A percentile compares a stretch with the other conserved stretches of the same genome.
These are phyloP conservation scores for Cryptococcus sp. DNA, from an alignment of 1,284 basidiomycete species.

Conservation along the genomic window DNA sequence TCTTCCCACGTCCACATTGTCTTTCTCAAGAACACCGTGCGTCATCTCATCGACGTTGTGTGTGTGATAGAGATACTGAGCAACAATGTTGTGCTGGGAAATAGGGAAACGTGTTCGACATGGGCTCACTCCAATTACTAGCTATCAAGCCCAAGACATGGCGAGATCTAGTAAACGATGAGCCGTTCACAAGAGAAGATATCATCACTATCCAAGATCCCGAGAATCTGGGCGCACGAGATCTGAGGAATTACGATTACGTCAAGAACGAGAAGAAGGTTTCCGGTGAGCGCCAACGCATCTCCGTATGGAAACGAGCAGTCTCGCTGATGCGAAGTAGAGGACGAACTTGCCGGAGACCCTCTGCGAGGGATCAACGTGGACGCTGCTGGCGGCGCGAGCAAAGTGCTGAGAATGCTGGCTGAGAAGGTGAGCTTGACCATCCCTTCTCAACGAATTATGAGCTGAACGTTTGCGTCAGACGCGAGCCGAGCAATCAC, in stretches of 20 bases:
- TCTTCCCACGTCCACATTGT: slow-evolving; percentile 89
- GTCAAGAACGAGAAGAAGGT: slow-evolving; percentile 53
- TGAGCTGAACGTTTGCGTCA: slow-evolving; percentile 4
- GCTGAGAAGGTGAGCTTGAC: slow-evolving; percentile 49
- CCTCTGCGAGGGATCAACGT: slow-evolving; percentile 54
- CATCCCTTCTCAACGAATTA: background rate
- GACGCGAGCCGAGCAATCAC: slow-evolving; percentile 39
- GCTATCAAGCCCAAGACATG: slow-evolving; percentile 73
- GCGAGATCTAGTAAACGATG: slow-evolving; percentile 81
- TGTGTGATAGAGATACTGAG: background rate
- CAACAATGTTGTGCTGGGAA: slow-evolving; percentile 1
- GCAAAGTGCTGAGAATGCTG: slow-evolving; percentile 53
- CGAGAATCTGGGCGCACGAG: slow-evolving; percentile 49
- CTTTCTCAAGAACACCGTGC: slow-evolving; percentile 73
- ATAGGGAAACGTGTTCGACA: slow-evolving; percentile 58
- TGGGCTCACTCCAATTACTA: slow-evolving; percentile 55
- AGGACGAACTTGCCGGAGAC: slow-evolving; percentile 45
- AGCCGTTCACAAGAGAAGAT: slow-evolving; percentile 83
- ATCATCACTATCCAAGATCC: slow-evolving; percentile 80
- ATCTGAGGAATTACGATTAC: slow-evolving; percentile 54
- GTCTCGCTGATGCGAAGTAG: slow-evolving; percentile 10
- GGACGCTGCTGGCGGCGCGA: slow-evolving; percentile 52
- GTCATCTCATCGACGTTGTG: slow-evolving; percentile 8
- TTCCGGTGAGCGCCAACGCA: slow-evolving; percentile 27
- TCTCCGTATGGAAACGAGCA: background rate